Evolutionary conservation across 441 rosid genomes (phyloP).

Genomic region (California macrophylla): DNA sequence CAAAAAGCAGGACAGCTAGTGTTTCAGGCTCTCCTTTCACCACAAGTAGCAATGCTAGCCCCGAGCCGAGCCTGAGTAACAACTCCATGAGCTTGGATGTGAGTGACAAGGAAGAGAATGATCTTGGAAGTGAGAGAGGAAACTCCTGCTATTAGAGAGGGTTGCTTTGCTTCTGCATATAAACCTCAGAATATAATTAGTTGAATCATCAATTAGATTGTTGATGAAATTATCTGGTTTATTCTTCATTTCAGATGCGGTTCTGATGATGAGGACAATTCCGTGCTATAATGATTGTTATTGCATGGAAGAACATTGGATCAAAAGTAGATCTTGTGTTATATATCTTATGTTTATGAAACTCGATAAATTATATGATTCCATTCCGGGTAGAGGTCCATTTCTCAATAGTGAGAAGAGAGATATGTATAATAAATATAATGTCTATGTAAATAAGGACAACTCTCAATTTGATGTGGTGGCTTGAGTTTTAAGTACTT

Average conservation of each 20-base stretch:
- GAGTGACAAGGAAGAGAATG: conserved; percentile 40
- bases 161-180: background rate
- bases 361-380: no score
- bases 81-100: conserved; percentile 40
- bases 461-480: no score
- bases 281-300: no score
- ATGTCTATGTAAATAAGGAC: no score
- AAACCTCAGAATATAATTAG: background rate
- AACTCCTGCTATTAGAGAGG: conserved; percentile 17
- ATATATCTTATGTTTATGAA: no score
- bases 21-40: conserved; percentile 52
- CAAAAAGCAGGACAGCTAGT: conserved; percentile 45
- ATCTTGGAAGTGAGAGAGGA: conserved; percentile 41
- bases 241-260: background rate
- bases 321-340: no score
- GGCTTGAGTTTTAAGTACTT: no score
- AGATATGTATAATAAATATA: no score
- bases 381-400: no score
- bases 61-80: conserved; percentile 63
- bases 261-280: no score
- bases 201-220: background rate
- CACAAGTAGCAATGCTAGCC: conserved; percentile 60
- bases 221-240: background rate
- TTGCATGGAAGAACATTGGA: no score
- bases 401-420: no score